Base-by-base conservation (phyloP, 768 basidiomycete species). In the Serpula lacrymans region DNA sequence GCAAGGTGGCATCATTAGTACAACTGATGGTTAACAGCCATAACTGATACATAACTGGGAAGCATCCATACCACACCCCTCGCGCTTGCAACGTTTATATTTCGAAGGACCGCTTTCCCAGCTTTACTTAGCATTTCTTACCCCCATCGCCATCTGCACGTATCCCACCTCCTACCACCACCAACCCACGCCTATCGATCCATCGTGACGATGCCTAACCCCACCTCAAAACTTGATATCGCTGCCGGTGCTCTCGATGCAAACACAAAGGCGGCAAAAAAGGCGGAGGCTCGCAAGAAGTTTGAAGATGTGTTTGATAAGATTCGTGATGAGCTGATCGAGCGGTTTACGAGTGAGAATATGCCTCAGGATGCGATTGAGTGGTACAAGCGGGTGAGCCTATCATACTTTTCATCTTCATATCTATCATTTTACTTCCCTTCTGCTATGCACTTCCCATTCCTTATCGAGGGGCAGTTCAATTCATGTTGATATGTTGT, bases 331-430 rank as follows among this genome's bases (percentile, higher is more conserved):
- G 91, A 95, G 65, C 74, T 97, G 12, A 59, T 94, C 44, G 75
- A 65, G 3, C 75, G 85, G 54, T 69, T 90, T 51, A 70, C 72
- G 37, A 64, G 65, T 10, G 75, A 89, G 54, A 78, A 79, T 4
- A 89, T 98, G 81, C 92, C 95, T 3, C 47, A 70, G 26, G 91
- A 94, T 39, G 91, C 88, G 1, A 62, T 84, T 23, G 79, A 84
- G 33, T 98, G 92, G 91, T 97, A 80, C 62, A 72, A 74, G 49
- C 75, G 75, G 47, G 94, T 95, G 43, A 28, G 81, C 69, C 13
- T 14, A n/a, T 35, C 12, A n/a, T 26, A 7, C 26, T 37, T 18
- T 36, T 27, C 31, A n/a, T n/a, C n/a, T n/a, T n/a, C n/a, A n/a
- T n/a, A n/a, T n/a, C n/a, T n/a, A n/a, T n/a, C n/a, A n/a, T 9